Conservation (phyloP, 345 rosid genomes). For the Citrus cavaleriei region DNA sequence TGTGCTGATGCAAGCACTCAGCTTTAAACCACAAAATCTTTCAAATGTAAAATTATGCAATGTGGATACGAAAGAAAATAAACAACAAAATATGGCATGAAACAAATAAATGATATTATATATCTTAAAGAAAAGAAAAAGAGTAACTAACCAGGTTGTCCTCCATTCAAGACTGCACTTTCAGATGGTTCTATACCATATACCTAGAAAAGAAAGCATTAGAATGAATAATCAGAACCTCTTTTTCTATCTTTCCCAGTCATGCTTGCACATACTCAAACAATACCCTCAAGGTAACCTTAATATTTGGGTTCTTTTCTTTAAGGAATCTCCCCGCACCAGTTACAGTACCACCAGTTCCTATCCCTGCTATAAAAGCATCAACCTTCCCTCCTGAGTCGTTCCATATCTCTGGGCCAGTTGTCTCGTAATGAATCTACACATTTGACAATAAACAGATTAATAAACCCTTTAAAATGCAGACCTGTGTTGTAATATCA, state of each 20-base stretch:
- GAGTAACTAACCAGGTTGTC: constrained; percentile 25
- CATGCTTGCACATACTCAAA: neutral
- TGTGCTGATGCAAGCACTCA: neutral
- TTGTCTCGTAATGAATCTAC: constrained; percentile 71
- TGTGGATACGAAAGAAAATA: too few species aligned
- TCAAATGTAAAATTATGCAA: neutral
- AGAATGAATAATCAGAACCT: neutral
- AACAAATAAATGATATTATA: neutral
- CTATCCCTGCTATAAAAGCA: constrained; percentile 46
- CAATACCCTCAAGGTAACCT: constrained; percentile 21
- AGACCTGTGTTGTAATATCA: neutral
- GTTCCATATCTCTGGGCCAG: constrained; percentile 74
- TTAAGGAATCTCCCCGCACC: constrained; percentile 51
- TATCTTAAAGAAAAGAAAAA: neutral
- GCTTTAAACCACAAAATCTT: neutral
- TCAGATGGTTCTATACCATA: constrained; percentile 44
- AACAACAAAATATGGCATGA: neutral
- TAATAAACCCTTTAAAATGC: neutral
- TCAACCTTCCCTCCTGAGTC: constrained; percentile 56
- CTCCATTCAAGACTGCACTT: constrained; percentile 45
- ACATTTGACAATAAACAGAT: neutral
- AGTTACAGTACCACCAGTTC: constrained; percentile 62
- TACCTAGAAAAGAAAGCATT: constrained; percentile 19
- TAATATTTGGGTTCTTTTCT: constrained; percentile 37
- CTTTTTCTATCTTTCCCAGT: neutral